phyloP scores from a whole-genome alignment of 2,329 filamentous ascomycete species.

The Fusarium compactum region DNA sequence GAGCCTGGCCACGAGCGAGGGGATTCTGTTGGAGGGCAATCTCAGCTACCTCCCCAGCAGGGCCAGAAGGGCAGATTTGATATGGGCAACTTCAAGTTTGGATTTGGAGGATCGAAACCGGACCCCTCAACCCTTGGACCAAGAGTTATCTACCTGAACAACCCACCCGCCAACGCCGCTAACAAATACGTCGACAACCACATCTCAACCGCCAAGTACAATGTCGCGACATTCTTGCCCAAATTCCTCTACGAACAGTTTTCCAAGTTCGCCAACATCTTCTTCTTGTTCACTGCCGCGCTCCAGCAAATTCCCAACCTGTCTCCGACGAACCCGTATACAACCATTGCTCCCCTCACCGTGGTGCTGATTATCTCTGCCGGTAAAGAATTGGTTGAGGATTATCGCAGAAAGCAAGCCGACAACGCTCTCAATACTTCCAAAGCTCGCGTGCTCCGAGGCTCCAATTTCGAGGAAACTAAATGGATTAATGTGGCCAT shows the following conservation, averaged over 20 bases:
- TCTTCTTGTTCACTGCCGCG: constrained; percentile 97
- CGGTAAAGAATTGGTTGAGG: constrained; percentile 93
- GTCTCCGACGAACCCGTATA: constrained; percentile 94
- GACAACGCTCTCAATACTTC: constrained; percentile 91
- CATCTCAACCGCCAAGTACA: constrained; percentile 98
- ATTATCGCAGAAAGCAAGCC: constrained; percentile 88
- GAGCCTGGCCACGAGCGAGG: constrained; percentile 69
- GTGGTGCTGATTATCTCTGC: constrained; percentile 95
- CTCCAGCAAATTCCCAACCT: constrained; percentile 96
- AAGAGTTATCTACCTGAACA: constrained; percentile 94
- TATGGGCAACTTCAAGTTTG: constrained; percentile 88
- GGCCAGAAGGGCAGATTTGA: constrained; percentile 65
- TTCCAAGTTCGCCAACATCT: constrained; percentile 98
- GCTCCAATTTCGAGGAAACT: constrained; percentile 84
- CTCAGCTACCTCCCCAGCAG: constrained; percentile 53
- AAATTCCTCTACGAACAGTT: constrained; percentile 99
- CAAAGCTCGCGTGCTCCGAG: constrained; percentile 83
- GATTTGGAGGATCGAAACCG: constrained; percentile 84
- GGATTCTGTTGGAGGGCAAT: constrained; percentile 56
- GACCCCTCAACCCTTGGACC: constrained; percentile 94
- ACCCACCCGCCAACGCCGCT: constrained; percentile 87
- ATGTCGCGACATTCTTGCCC: constrained; percentile 88
- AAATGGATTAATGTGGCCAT: constrained; percentile 96
- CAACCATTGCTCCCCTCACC: constrained; percentile 92
- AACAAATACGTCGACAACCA: constrained; percentile 98